Conservation (phyloP, 2,329 filamentous ascomycete genomes). For the Colletotrichum tamarilloi region DNA sequence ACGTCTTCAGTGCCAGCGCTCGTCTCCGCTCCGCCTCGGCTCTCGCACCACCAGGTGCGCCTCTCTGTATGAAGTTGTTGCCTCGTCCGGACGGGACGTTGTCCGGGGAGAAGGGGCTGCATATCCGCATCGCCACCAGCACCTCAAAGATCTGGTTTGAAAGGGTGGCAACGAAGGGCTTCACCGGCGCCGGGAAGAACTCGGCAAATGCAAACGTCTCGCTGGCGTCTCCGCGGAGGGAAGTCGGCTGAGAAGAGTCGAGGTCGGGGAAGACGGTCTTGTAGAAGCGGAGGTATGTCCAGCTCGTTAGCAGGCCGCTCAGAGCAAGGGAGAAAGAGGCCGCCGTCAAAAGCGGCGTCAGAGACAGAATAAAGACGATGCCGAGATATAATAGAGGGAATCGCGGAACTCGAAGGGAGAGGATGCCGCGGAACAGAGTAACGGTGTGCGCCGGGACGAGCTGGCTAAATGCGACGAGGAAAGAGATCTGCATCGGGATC, state of each 20-base stretch:
- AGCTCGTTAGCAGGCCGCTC: constrained; percentile 87
- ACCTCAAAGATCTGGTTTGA: constrained; percentile 79
- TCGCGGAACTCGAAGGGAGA: constrained; percentile 86
- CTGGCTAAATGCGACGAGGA: constrained; percentile 97
- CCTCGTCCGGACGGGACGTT: constrained; percentile 81
- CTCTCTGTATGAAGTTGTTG: constrained; percentile 65
- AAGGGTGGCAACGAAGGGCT: constrained; percentile 80
- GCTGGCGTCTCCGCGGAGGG: constrained; percentile 88
- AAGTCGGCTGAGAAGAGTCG: constrained; percentile 68
- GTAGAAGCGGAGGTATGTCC: constrained; percentile 97
- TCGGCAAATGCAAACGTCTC: constrained; percentile 97
- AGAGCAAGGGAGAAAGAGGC: constrained; percentile 83
- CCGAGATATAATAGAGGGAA: constrained; percentile 80
- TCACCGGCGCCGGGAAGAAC: constrained; percentile 89
- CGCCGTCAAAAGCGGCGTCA: constrained; percentile 70
- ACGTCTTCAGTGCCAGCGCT: constrained; percentile 87
- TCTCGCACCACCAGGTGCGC: constrained; percentile 75
- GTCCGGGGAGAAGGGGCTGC: constrained; percentile 85
- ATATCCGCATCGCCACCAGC: constrained; percentile 80
- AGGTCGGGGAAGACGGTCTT: constrained; percentile 79
- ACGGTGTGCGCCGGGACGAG: constrained; percentile 97
- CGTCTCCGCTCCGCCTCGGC: constrained; percentile 93
- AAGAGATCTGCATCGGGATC: constrained; percentile 88
- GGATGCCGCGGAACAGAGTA: constrained; percentile 86
- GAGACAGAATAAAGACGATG: constrained; percentile 73